Base-by-base conservation (phyloP, 2,329 filamentous ascomycete species). In the Ophiostoma sp. region DNA sequence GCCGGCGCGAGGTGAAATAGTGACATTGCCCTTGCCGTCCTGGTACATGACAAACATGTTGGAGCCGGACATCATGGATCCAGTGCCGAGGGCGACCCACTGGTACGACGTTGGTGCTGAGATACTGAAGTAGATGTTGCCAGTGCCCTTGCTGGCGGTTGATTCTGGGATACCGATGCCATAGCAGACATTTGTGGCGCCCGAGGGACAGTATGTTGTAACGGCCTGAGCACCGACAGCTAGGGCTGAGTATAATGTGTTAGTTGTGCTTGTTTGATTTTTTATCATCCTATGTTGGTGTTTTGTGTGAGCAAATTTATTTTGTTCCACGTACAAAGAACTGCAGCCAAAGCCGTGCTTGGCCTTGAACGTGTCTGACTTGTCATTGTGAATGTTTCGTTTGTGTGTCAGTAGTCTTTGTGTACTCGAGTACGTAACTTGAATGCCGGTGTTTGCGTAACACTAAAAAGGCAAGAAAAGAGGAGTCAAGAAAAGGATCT, bases 21-120 rank as follows among this genome's bases (percentile, higher is more conserved):
- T 92, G 31, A 91, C 84, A 78, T 91, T 91, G 75, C 86, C 86
- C 3, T 77, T 76, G 74, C 88, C 87, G 75, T 89, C 84, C 63
- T 87, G 81, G 79, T 92, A 92, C 76, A 91, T 83, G 77, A 92
- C 76, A 78, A 92, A 91, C 73, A 91, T 90, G 78, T 89, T 86
- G 69, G 89, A 80, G 42, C 84, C 86, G 17, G 79, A 55, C 90
- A 92, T 92, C 57, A 75, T 74, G 0, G 78, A 76, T 63, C 90
- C 90, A 42, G 87, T 87, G 39, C 88, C 90, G 22, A 91, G 82
- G 9, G 83, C 87, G 19, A 90, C 84, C 90, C 90, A 92, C 74
- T 80, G 77, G 78, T 87, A 87, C 6, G 81, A 81, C 1, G 83
- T 82, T 1, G 87, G 86, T 3, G 88, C 88, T n/a, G 81, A 81